phyloP scores from a whole-genome alignment of 2,329 filamentous ascomycete genomes.

The Cladosporium sp. region DNA sequence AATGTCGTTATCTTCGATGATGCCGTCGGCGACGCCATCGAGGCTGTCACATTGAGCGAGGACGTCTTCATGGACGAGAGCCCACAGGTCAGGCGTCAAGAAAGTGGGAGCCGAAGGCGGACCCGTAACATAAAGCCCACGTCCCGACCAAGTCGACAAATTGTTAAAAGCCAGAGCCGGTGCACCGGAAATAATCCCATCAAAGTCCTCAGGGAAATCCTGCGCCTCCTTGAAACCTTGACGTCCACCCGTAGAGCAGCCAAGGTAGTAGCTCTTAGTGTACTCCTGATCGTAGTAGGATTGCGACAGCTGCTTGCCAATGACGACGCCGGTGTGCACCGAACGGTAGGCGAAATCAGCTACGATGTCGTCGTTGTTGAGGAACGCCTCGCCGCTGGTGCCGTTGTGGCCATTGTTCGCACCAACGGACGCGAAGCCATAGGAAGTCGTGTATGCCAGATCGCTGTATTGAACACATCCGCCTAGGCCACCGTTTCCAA shows the following conservation, averaged over 20 bases:
- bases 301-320: conserved; percentile 28
- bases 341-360: conserved; percentile 44
- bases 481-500: conserved; percentile 39
- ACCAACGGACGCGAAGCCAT: conserved; percentile 38
- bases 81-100: conserved; percentile 35
- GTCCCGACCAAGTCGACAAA: conserved; percentile 37
- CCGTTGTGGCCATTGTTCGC: conserved; percentile 42
- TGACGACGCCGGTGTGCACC: conserved; percentile 25
- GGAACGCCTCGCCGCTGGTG: conserved; percentile 42
- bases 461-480: conserved; percentile 36
- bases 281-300: conserved; percentile 34
- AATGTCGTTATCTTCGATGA: conserved; percentile 40
- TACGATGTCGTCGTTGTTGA: conserved; percentile 42
- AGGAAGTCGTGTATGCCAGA: conserved; percentile 34
- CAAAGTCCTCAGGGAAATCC: conserved; percentile 42
- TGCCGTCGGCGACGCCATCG: conserved; percentile 43
- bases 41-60: conserved; percentile 45
- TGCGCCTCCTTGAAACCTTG: conserved; percentile 43
- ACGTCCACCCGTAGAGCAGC: conserved; percentile 43
- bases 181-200: conserved; percentile 43
- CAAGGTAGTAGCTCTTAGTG: conserved; percentile 43
- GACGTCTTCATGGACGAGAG: conserved; percentile 37
- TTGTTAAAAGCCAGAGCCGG: conserved; percentile 40
- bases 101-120: conserved; percentile 34
- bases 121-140: conserved; percentile 37